Evolutionary conservation across 192 early-diverging fungal genomes (phyloP).

Genomic region (Backusella sp.): DNA sequence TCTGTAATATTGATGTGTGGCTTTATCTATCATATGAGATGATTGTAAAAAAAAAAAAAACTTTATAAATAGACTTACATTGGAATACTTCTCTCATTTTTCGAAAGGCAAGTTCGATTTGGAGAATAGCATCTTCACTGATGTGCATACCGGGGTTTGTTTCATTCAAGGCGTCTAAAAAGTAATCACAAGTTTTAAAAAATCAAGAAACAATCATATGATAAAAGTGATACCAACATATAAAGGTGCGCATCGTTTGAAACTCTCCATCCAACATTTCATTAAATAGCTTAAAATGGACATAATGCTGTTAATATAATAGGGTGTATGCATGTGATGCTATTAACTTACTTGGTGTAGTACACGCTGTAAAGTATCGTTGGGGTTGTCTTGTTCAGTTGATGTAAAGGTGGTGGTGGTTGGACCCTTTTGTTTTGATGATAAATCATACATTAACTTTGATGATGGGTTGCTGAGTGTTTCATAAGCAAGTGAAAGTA

Average conservation of each 20-base stretch:
- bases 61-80: slow-evolving; percentile 22
- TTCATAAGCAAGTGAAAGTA: slow-evolving; percentile 53
- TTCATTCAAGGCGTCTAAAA: slow-evolving; percentile 43
- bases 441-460: slow-evolving; percentile 53
- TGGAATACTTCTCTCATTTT: slow-evolving; percentile 41
- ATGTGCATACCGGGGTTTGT: slow-evolving; percentile 40
- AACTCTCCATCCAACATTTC: slow-evolving; percentile 64
- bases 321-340: not conserved
- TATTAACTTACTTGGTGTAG: slow-evolving; percentile 46
- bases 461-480: slow-evolving; percentile 53
- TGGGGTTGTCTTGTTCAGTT: slow-evolving; percentile 25
- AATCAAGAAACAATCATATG: not conserved
- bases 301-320: not conserved
- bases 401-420: slow-evolving; percentile 25
- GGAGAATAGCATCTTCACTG: slow-evolving; percentile 42
- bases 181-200: not conserved
- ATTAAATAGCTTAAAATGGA: slow-evolving; percentile 40
- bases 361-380: slow-evolving; percentile 53
- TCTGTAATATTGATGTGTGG: slow-evolving; percentile 58
- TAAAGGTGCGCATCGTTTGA: slow-evolving; percentile 54
- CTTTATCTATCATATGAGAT: slow-evolving; percentile 25
- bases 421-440: slow-evolving; percentile 34
- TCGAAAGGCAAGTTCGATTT: slow-evolving; percentile 36
- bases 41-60: no score
- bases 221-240: slow-evolving; percentile 42